Evolutionary conservation across 2,329 filamentous ascomycete species (phyloP), one percentile per base, ranked within the genome.

Genomic region (Neonectria punicea): DNA sequence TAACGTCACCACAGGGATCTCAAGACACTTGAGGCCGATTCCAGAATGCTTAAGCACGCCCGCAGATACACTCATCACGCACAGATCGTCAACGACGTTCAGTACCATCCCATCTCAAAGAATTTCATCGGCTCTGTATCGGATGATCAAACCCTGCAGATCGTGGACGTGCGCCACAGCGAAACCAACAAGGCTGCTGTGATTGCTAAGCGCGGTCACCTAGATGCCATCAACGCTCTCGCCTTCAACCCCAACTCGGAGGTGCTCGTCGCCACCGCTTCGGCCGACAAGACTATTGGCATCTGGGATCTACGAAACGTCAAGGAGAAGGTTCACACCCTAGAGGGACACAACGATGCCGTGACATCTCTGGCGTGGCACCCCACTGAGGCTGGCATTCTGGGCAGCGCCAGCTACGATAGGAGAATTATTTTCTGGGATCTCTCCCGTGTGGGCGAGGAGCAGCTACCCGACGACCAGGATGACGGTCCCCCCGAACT

Each of bases 381-480:
- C 81, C 97, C 97, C 0, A 91, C 91, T 47, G 94, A 99, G 77
- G 89, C 93, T 63, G 89, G 92, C 36, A 92, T 99, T 65, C 85
- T 99, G 28, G 96, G 93, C 60, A 98, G 94, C 75, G 93, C 92
- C 54, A 94, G 93, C 77, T 97, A 98, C 76, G 96, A 99, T 78
- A 89, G 96, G 51, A 89, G 97, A 71, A 92, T 99, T 69, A 92
- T 97, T 78, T 96, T 98, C 83, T 99, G 96, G 96, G 96, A 99
- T 77, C 85, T 98, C 49, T 94, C 93, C 74, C 89, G 92, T 60
- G 92, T 97, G 49, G 96, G 97, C 53, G 93, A 97, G 75, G 96
- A 99, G 81, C 96, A 98, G 80, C 91, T 93, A 11, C 93, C 94
- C 2, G 97, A 99, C 71, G 96, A 99, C 79, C 91, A 92, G 54